Evolutionary conservation across 1,284 basidiomycete species (phyloP).

Genomic region (Cutaneotrichosporon arboriforme): DNA sequence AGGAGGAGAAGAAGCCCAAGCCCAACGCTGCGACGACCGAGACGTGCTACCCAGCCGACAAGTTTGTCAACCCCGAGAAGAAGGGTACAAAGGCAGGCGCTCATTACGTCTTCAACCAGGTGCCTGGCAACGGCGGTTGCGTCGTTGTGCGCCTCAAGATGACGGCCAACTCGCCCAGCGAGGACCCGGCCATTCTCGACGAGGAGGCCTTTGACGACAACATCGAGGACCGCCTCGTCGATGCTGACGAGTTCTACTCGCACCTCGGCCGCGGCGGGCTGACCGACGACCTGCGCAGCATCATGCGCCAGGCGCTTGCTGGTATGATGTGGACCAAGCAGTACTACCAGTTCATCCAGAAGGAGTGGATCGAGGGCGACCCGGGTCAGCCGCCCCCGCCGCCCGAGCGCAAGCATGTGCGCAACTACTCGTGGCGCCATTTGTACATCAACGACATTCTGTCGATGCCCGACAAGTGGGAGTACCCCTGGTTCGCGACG

Average conservation of each 20-base stretch:
- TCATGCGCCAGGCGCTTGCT: slow-evolving; percentile 93
- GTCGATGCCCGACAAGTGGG: slow-evolving; percentile 99
- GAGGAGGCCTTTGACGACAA: slow-evolving; percentile 84
- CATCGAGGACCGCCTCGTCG: slow-evolving; percentile 79
- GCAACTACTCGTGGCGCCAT: slow-evolving; percentile 92
- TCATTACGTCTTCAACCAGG: slow-evolving; percentile 80
- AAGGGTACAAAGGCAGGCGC: slow-evolving; percentile 88
- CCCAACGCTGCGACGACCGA: slow-evolving; percentile 65
- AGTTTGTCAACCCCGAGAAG: slow-evolving; percentile 80
- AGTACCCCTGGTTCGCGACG: slow-evolving; percentile 91
- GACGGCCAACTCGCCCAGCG: slow-evolving; percentile 67
- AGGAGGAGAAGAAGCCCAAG: background rate
- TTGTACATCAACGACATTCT: slow-evolving; percentile 91
- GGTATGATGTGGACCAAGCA: slow-evolving; percentile 99
- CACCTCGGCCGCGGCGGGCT: slow-evolving; percentile 72
- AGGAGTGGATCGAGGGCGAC: slow-evolving; percentile 93
- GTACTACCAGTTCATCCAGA: slow-evolving; percentile 91
- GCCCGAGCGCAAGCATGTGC: slow-evolving; percentile 73
- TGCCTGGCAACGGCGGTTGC: slow-evolving; percentile 87
- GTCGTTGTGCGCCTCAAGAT: slow-evolving; percentile 92
- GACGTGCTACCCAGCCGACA: slow-evolving; percentile 14
- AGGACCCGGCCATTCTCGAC: slow-evolving; percentile 75
- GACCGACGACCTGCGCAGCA: slow-evolving; percentile 85
- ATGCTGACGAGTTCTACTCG: slow-evolving; percentile 93
- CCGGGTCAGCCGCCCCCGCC: slow-evolving; percentile 91